Conservation (phyloP, 1,139 yeast species). For the Sugiyamaella castrensis region DNA sequence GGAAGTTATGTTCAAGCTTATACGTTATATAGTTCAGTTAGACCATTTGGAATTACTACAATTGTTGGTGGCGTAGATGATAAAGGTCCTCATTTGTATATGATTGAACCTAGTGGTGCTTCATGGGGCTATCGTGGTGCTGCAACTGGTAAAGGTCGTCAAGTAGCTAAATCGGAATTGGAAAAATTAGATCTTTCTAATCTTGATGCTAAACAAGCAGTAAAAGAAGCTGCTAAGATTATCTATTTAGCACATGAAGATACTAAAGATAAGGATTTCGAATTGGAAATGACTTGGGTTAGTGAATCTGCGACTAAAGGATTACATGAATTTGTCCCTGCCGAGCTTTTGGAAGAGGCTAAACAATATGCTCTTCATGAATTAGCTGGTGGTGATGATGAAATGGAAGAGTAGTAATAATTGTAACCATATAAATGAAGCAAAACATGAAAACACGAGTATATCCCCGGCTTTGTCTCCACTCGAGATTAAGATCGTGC, state of each 20-base stretch:
- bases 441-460: too few species aligned
- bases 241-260: conserved; percentile 95
- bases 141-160: conserved; percentile 98
- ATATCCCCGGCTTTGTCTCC: too few species aligned
- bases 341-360: conserved; percentile 76
- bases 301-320: conserved; percentile 74
- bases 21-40: conserved; percentile 92
- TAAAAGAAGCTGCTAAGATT: conserved; percentile 90
- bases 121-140: conserved; percentile 98
- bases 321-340: conserved; percentile 76
- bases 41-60: conserved; percentile 94
- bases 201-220: conserved; percentile 74
- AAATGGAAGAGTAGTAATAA: conserved; percentile 39
- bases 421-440: background rate
- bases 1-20: conserved; percentile 94
- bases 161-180: conserved; percentile 90
- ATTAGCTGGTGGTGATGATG: conserved; percentile 59
- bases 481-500: too few species aligned
- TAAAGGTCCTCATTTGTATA: conserved; percentile 76
- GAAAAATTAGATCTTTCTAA: conserved; percentile 80
- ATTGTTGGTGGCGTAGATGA: conserved; percentile 92
- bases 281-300: conserved; percentile 90
- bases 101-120: conserved; percentile 97
- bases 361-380: conserved; percentile 77
- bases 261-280: conserved; percentile 95